Base-by-base conservation (phyloP, 2,329 filamentous ascomycete species). In the Cladosporium colombiae region DNA sequence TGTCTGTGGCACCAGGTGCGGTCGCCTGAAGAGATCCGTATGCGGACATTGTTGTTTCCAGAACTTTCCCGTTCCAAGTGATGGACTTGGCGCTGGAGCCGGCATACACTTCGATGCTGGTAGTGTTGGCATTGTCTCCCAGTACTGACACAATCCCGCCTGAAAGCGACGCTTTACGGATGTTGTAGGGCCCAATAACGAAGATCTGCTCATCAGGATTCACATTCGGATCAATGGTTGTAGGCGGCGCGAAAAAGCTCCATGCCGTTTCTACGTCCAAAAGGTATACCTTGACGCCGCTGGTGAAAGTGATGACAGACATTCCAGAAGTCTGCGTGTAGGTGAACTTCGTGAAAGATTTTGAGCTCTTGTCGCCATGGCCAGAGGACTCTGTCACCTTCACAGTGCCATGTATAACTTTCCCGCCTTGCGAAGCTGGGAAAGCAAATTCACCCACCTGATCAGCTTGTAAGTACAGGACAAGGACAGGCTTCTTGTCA, bases 61-160 rank as follows among this genome's bases (percentile, higher is more conserved):
- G 25, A 1, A 72, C 69, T 33, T 84, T 72, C 58, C 84, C 84
- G 71, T 91, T 91, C 80, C 89, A 89, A 14, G 81, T 82, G n/a
- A 91, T 78, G 13, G 80, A 81, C 18, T 83, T 82, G 1, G 85
- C 79, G 0, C 73, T 76, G 0, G 86, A 83, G 5, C 81, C 88
- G 3, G 89, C 87, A 31, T 92, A 85, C 23, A 93, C 81, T 69
- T 92, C 89, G 16, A 94, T 77, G 0, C 23, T 31, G 23, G 50
- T 53, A 5, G 50, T 68, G 61, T 78, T 78, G 13, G 71, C 65
- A 33, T 75, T 72, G 55, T 81, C 79, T n/a, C 79, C 79, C 64
- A 0, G 78, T 79, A 5, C 84, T 78, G 21, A 75, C 35, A 25
- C 69, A 18, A 11, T n/a, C 1, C 50, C 50, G 10, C 14, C 25